phyloP scores from a whole-genome alignment of 192 early-diverging fungal species.

The Podila epicladia region DNA sequence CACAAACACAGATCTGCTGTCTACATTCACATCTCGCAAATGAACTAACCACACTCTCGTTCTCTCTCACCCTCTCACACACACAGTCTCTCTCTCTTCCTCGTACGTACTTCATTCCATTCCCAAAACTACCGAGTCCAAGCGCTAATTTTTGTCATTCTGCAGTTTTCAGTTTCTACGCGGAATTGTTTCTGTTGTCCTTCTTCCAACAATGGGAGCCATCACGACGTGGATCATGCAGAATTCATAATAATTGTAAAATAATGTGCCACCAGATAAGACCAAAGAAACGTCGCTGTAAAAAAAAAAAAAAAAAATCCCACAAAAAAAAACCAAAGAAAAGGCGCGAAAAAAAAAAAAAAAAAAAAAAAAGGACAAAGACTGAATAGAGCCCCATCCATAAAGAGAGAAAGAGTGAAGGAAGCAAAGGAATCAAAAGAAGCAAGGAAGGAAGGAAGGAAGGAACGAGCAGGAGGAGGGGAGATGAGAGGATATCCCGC shows the following conservation, averaged over 20 bases:
- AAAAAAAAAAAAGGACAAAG: too few species aligned
- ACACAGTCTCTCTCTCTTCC: not conserved
- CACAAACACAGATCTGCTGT: not conserved
- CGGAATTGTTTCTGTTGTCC: not conserved
- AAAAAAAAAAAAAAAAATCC: not conserved
- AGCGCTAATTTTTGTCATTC: not conserved
- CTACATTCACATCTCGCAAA: not conserved
- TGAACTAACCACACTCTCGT: not conserved
- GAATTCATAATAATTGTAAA: too few species aligned
- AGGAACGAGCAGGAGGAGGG: not conserved
- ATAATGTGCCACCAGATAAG: not conserved
- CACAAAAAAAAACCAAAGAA: not conserved
- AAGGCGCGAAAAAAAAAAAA: not conserved
- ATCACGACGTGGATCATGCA: too few species aligned
- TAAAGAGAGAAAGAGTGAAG: not conserved
- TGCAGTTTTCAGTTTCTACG: not conserved
- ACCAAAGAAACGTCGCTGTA: not conserved
- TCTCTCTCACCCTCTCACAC: constrained; percentile 4
- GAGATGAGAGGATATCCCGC: not conserved
- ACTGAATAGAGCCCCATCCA: not conserved
- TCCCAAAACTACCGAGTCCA: not conserved
- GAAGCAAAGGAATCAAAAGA: not conserved
- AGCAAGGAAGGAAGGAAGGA: not conserved
- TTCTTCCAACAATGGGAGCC: not conserved
- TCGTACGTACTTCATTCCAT: not conserved